Conservation (phyloP, 208 protist species). For the Balamuthia mandrillaris region DNA sequence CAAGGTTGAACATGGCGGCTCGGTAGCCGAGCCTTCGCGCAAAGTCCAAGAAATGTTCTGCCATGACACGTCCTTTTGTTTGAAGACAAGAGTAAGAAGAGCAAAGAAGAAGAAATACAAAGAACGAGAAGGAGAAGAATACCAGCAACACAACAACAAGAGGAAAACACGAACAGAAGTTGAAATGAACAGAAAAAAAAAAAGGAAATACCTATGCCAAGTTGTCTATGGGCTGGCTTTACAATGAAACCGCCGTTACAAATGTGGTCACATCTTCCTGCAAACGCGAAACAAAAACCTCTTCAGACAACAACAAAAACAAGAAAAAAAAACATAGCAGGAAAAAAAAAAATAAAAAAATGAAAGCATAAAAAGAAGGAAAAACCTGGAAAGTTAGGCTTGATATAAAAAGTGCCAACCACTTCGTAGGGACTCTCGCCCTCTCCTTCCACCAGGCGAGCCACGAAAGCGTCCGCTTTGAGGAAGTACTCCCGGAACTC, state of each 20-base stretch:
- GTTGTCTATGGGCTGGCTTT: background rate
- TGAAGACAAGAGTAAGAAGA: no score
- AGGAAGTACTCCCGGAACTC: background rate
- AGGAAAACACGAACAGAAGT: no score
- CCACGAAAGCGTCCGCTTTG: background rate
- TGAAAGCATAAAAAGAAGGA: no score
- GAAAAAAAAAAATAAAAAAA: background rate
- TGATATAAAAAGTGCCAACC: background rate
- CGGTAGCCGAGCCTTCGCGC: background rate
- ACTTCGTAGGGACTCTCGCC: background rate
- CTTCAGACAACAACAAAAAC: background rate
- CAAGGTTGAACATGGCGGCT: slow-evolving; percentile 4
- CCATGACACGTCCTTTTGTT: no score
- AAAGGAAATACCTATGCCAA: background rate
- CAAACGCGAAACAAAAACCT: background rate
- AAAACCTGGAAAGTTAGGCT: slow-evolving; percentile 18
- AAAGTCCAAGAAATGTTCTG: background rate
- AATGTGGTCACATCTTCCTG: background rate
- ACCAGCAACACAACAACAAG: no score
- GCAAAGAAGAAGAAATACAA: no score
- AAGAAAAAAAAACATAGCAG: background rate
- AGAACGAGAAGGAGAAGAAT: no score
- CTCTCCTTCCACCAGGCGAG: no score
- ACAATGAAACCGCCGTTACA: background rate
- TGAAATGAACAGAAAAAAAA: no score